Evolutionary conservation across 768 basidiomycete species (phyloP).

Genomic region (Boletales sp.): DNA sequence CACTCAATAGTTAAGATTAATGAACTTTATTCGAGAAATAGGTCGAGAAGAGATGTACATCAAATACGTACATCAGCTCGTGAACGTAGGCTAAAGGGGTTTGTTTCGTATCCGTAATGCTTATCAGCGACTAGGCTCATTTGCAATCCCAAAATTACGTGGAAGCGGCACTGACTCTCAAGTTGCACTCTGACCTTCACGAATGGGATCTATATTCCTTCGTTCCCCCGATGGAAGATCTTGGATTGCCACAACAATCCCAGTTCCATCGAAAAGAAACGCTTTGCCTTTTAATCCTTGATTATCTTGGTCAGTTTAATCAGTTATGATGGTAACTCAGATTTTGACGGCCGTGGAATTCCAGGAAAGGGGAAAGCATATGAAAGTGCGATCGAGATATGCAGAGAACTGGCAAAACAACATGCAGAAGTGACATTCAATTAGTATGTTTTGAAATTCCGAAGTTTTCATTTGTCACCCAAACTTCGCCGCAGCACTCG

Average conservation of each 20-base stretch:
- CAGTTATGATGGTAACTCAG: neutral
- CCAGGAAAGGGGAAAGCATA: conserved; percentile 95
- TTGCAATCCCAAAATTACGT: conserved; percentile 86
- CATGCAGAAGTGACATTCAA: conserved; percentile 90
- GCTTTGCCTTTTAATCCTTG: conserved; percentile 85
- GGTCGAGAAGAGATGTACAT: conserved; percentile 93
- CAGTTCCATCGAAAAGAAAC: conserved; percentile 95
- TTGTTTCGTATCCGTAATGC: neutral
- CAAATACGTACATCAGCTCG: conserved; percentile 93
- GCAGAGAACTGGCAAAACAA: conserved; percentile 85
- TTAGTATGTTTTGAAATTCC: conserved; percentile 52
- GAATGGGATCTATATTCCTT: conserved; percentile 84
- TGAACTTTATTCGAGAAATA: conserved; percentile 92
- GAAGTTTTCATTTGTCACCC: neutral
- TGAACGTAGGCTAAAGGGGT: conserved; percentile 58
- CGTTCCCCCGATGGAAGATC: conserved; percentile 84
- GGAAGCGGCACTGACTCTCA: conserved; percentile 90
- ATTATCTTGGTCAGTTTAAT: conserved; percentile 70
- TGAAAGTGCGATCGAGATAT: conserved; percentile 91
- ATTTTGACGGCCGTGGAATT: conserved; percentile 2
- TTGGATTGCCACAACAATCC: conserved; percentile 87
- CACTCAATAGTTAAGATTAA: conserved; percentile 63
- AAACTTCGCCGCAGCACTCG: conserved; percentile 51
- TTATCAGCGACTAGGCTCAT: conserved; percentile 59
- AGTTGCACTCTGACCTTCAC: conserved; percentile 90